A percentile compares a stretch with the other conserved stretches of the same genome.
phyloP scores from a whole-genome alignment of 805 yeast genomes.

The Kluyveromyces starmeri region DNA sequence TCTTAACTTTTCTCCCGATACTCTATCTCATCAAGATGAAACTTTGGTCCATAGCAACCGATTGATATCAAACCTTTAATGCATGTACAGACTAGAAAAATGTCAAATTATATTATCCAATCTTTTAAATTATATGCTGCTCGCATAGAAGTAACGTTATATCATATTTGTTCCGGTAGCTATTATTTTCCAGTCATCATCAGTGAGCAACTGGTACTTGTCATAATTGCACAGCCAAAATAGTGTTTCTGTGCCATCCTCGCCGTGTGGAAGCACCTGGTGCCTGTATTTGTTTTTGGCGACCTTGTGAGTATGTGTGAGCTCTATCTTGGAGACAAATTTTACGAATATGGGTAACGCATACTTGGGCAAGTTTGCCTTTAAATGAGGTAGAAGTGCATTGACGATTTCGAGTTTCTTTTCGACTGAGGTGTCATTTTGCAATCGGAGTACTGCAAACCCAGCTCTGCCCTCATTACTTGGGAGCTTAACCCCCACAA shows the following conservation, averaged over 20 bases:
- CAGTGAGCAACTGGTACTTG: slow-evolving; percentile 47
- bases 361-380: slow-evolving; percentile 58
- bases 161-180: slow-evolving; percentile 20
- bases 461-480: slow-evolving; percentile 94
- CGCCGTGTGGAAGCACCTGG: slow-evolving; percentile 63
- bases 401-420: slow-evolving; percentile 29
- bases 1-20: slow-evolving; percentile 5
- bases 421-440: slow-evolving; percentile 12
- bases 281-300: slow-evolving; percentile 60
- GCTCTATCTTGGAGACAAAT: slow-evolving; percentile 50
- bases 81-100: too few relatives aligned
- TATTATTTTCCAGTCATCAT: slow-evolving; percentile 44
- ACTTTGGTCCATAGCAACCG: neutral
- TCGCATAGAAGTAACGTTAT: slow-evolving; percentile 8
- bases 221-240: slow-evolving; percentile 57
- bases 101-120: neutral
- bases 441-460: slow-evolving; percentile 63
- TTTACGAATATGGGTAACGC: slow-evolving; percentile 81
- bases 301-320: slow-evolving; percentile 77
- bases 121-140: neutral
- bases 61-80: too few relatives aligned
- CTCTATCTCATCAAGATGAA: neutral
- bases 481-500: slow-evolving; percentile 80
- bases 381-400: slow-evolving; percentile 31
- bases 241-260: slow-evolving; percentile 46